Percentiles rank a stretch among this genome's conserved stretches.
phyloP scores from a whole-genome alignment of 2,329 filamentous ascomycete species.

The Fusarium redolens region DNA sequence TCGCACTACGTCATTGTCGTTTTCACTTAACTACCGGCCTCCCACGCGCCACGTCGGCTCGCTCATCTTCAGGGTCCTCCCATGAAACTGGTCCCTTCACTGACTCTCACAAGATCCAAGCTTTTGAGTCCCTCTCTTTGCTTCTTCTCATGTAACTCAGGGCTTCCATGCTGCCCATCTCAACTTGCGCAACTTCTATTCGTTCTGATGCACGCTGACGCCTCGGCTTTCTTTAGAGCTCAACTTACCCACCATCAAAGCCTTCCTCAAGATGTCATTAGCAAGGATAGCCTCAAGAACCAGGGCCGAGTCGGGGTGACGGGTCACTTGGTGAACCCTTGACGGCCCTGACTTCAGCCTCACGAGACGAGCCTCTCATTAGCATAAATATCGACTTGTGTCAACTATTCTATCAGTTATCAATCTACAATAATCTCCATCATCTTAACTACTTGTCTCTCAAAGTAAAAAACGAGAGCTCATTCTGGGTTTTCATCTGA shows the following conservation, averaged over 20 bases:
- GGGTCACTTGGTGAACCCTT: conserved; percentile 8
- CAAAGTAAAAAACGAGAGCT: conserved; percentile 10
- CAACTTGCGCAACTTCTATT: conserved; percentile 4
- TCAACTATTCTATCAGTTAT: neutral
- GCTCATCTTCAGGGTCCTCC: conserved; percentile 39
- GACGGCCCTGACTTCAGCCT: conserved; percentile 21
- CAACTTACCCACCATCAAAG: conserved; percentile 28
- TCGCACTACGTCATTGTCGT: conserved; percentile 37
- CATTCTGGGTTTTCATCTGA: neutral
- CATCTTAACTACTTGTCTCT: conserved; percentile 1
- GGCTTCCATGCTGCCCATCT: conserved; percentile 18
- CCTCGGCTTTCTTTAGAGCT: conserved; percentile 27
- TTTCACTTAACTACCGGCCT: conserved; percentile 27
- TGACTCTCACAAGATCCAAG: conserved; percentile 33
- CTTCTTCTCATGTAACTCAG: conserved; percentile 19
- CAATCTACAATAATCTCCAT: conserved; percentile 1
- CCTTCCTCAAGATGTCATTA: conserved; percentile 39
- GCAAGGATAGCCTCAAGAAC: conserved; percentile 36
- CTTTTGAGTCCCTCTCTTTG: conserved; percentile 25
- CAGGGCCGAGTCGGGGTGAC: conserved; percentile 34
- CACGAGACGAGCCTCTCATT: neutral
- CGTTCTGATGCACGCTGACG: conserved; percentile 11
- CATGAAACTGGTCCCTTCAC: conserved; percentile 36
- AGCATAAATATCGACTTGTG: conserved; percentile 39
- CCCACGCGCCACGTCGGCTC: conserved; percentile 39